phyloP scores from a whole-genome alignment of 208 protist genomes.

The Entamoeba histolytica region DNA sequence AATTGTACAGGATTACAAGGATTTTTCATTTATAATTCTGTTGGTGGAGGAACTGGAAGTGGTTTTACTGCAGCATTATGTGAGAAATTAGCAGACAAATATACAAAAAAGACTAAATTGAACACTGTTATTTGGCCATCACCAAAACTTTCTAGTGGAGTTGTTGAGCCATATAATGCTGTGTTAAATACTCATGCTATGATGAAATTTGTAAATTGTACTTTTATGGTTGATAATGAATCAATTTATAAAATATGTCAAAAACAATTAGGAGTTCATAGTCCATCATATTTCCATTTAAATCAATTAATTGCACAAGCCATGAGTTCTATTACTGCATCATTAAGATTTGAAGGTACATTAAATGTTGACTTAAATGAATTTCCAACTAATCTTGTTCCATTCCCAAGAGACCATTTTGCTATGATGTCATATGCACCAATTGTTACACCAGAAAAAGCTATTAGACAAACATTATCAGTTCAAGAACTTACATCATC shows the following conservation, averaged over 20 bases:
- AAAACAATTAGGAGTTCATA: constrained; percentile 36
- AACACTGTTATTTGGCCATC: constrained; percentile 41
- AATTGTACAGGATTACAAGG: constrained; percentile 87
- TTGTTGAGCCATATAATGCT: constrained; percentile 47
- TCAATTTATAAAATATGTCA: constrained; percentile 45
- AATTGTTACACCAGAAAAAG: constrained; percentile 44
- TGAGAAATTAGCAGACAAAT: constrained; percentile 79
- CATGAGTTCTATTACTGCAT: constrained; percentile 48
- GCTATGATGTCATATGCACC: constrained; percentile 37
- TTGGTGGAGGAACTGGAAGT: constrained; percentile 91
- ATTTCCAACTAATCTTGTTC: constrained; percentile 52
- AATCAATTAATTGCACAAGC: constrained; percentile 39
- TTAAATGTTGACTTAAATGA: constrained; percentile 50
- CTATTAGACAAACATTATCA: constrained; percentile 45
- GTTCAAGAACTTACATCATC: constrained; percentile 49
- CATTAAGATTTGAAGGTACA: constrained; percentile 45
- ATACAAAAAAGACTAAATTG: constrained; percentile 66
- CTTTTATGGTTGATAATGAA: constrained; percentile 43
- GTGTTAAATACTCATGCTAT: constrained; percentile 39
- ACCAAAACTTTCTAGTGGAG: constrained; percentile 39
- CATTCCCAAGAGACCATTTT: constrained; percentile 48
- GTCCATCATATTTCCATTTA: constrained; percentile 50
- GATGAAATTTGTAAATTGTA: constrained; percentile 39
- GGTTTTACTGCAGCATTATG: constrained; percentile 79
- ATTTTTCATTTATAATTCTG: constrained; percentile 86